Evolutionary conservation across 495 filamentous ascomycete genomes (phyloP).

Genomic region (Bombardia bombarda): DNA sequence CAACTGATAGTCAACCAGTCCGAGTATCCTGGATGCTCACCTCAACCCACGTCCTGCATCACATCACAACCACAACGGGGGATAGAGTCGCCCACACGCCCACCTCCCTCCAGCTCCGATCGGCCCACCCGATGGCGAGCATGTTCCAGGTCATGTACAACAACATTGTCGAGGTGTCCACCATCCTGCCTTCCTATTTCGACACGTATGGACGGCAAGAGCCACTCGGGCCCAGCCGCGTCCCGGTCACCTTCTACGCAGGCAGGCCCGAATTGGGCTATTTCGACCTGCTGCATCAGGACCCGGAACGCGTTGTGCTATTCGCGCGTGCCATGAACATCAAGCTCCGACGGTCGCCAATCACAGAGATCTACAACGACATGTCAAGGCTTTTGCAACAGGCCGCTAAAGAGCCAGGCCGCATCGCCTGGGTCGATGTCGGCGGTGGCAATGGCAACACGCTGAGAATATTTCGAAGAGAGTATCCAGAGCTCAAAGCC

Average conservation of each 20-base stretch:
- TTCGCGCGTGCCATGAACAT: slow-evolving; percentile 24
- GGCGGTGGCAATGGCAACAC: slow-evolving; percentile 32
- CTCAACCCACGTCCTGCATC: slow-evolving; percentile 18
- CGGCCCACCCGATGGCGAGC: slow-evolving; percentile 12
- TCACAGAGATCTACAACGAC: slow-evolving; percentile 26
- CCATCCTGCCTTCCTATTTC: slow-evolving; percentile 24
- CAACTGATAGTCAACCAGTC: slow-evolving; percentile 4
- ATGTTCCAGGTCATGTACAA: slow-evolving; percentile 52
- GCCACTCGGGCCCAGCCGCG: slow-evolving; percentile 17
- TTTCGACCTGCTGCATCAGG: slow-evolving; percentile 20
- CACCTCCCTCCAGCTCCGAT: slow-evolving; percentile 15
- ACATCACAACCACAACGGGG: slow-evolving; percentile 3
- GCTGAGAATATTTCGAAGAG: slow-evolving; percentile 18
- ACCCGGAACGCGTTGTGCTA: slow-evolving; percentile 9
- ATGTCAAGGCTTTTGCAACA: slow-evolving; percentile 15
- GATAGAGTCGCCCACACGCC: slow-evolving; percentile 23
- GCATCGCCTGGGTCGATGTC: slow-evolving; percentile 28
- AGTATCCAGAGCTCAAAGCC: slow-evolving; percentile 14
- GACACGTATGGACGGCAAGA: slow-evolving; percentile 22
- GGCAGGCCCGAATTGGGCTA: slow-evolving; percentile 16
- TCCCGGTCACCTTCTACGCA: slow-evolving; percentile 17
- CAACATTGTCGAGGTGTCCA: slow-evolving; percentile 15
- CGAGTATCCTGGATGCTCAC: slow-evolving; percentile 26
- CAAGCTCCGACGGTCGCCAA: slow-evolving; percentile 15
- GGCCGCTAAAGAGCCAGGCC: slow-evolving; percentile 1